Base-by-base conservation (phyloP, 768 basidiomycete genomes). In the Naganishia friedmannii region DNA sequence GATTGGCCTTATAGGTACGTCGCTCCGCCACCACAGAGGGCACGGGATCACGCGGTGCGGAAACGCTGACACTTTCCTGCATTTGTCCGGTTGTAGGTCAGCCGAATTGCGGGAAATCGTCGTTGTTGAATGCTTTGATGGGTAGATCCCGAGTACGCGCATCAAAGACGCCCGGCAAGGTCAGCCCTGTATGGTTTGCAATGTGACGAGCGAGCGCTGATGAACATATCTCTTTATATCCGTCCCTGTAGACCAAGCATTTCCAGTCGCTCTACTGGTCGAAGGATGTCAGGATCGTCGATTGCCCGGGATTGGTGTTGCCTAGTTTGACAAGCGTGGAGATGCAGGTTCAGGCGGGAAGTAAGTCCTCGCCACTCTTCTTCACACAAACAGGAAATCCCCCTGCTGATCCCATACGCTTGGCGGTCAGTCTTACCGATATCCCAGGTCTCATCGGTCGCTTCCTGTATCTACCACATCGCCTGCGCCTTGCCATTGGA, bases 41-140 rank as follows among this genome's bases (percentile, higher is more conserved):
- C 34, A 4, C 4, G 12, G 12, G 4, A 37, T 37, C 34, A 4
- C 12, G 34, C 34, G 34, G 34, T 12, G 34, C 34, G 34, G 34
- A 12, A 37, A 37, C 12, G 34, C 34, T 37, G 34, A 56, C 73
- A 31, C 76, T 21, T 23, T 5, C 39, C n/a, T 86, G 94, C 23
- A 92, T 95, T 34, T 19, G 26, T 5, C n/a, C 42, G 42, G 42
- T 8, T 42, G 15, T 42, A 42, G 93, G 93, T 23, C 98, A 99
- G 79, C 96, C 96, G 0, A 99, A 99, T 77, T 95, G 97, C 28
- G 96, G 96, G 19, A 99, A 99, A 82, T 98, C 95, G 0, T 94
- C 92, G 71, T 93, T 96, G 6, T 94, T 99, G 77, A 99, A 99
- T 79, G 90, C 95, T 7, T 85, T 99, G 8, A 85, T 99, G 6